Evolutionary conservation across 1,284 basidiomycete species (phyloP).

Genomic region (Serendipita sp.): DNA sequence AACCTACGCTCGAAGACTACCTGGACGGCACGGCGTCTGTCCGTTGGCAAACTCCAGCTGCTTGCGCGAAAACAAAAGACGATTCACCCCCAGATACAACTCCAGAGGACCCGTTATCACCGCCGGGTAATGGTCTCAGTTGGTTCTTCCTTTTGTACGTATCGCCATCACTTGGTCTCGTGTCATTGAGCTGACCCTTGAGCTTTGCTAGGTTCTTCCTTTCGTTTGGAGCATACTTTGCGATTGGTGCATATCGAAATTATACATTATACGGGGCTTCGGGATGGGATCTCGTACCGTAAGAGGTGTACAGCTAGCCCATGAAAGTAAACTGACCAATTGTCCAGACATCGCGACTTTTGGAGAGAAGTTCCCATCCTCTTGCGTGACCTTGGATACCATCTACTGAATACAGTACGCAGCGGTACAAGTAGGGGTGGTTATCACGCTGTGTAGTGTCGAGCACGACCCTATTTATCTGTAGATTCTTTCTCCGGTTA

Average conservation of each 20-base stretch:
- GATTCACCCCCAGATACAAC: conserved; percentile 24
- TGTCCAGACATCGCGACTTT: conserved; percentile 63
- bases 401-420: conserved; percentile 55
- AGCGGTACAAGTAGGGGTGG: conserved; percentile 48
- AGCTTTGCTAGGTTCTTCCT: conserved; percentile 41
- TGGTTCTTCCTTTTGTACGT: conserved; percentile 74
- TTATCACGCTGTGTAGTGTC: conserved; percentile 51
- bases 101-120: conserved; percentile 23
- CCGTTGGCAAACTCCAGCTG: conserved; percentile 31
- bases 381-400: conserved; percentile 57
- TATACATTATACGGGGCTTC: conserved; percentile 70
- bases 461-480: too few species aligned
- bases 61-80: conserved; percentile 24
- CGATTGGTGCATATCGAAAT: conserved; percentile 66
- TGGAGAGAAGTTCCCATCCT: conserved; percentile 79
- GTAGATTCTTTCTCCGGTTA: too few species aligned
- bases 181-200: not conserved
- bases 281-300: conserved; percentile 69
- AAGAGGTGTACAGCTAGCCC: conserved; percentile 21
- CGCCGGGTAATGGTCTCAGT: conserved; percentile 58
- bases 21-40: conserved; percentile 38
- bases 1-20: conserved; percentile 45
- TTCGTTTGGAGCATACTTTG: conserved; percentile 53
- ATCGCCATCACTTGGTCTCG: not conserved
- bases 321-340: conserved; percentile 9